Percentiles rank a stretch among this genome's conserved stretches.
Evolutionary conservation across 768 basidiomycete species (phyloP).

Genomic region (Collybia sp.): DNA sequence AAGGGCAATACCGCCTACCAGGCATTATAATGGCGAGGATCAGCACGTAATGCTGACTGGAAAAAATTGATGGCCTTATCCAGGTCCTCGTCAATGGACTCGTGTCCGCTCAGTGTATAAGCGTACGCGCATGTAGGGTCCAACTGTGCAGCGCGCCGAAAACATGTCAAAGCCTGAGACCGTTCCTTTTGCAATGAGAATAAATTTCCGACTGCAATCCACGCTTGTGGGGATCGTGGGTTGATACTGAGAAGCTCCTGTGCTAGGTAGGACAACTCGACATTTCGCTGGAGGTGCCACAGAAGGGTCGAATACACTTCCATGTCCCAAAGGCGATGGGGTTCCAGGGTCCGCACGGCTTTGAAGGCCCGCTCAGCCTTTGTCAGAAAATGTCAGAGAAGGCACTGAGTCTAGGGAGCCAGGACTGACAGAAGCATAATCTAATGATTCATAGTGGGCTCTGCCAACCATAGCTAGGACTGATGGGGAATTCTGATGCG

Average conservation of each 20-base stretch:
- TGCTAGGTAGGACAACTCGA: constrained; percentile 86
- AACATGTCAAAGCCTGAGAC: constrained; percentile 89
- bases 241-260: constrained; percentile 87
- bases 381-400: constrained; percentile 19
- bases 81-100: constrained; percentile 93
- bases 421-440: constrained; percentile 79
- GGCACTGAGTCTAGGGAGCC: constrained; percentile 14
- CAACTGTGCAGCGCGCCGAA: constrained; percentile 85
- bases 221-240: constrained; percentile 80
- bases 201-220: constrained; percentile 96
- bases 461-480: constrained; percentile 81
- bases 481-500: constrained; percentile 71
- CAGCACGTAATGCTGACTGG: constrained; percentile 85
- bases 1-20: constrained; percentile 58
- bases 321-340: constrained; percentile 90
- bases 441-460: constrained; percentile 85
- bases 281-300: constrained; percentile 87
- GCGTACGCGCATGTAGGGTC: constrained; percentile 92
- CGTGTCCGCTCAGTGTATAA: constrained; percentile 94
- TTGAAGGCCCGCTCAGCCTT: constrained; percentile 91
- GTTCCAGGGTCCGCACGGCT: constrained; percentile 75
- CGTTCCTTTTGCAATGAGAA: constrained; percentile 96
- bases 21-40: constrained; percentile 94
- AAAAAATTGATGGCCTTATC: constrained; percentile 91
- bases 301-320: constrained; percentile 94